Conservation (phyloP, 495 filamentous ascomycete genomes). For the Zalerion maritima region DNA sequence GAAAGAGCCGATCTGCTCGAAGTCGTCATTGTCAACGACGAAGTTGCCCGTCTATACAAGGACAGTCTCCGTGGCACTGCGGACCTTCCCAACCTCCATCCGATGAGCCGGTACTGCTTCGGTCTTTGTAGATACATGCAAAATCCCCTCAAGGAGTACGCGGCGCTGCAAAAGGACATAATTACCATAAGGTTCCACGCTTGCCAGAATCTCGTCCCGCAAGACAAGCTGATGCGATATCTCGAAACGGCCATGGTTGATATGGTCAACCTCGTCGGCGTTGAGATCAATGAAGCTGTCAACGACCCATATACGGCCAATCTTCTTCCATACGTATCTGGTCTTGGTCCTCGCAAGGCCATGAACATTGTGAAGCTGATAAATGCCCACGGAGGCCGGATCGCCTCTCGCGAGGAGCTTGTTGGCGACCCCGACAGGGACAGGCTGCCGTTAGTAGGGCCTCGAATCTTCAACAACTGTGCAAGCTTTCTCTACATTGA, state of each 20-base stretch:
- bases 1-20: constrained; percentile 64
- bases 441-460: constrained; percentile 63
- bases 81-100: constrained; percentile 65
- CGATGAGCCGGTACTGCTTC: constrained; percentile 75
- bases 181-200: constrained; percentile 75
- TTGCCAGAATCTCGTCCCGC: constrained; percentile 73
- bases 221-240: constrained; percentile 69
- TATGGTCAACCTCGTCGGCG: constrained; percentile 92
- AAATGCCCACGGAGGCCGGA: constrained; percentile 70
- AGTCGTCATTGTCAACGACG: constrained; percentile 85
- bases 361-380: constrained; percentile 77
- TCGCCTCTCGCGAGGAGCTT: constrained; percentile 69
- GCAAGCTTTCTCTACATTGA: constrained; percentile 88
- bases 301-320: constrained; percentile 64
- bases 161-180: constrained; percentile 75
- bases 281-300: constrained; percentile 86
- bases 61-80: constrained; percentile 65
- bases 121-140: constrained; percentile 82
- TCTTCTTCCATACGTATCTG: constrained; percentile 80
- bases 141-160: constrained; percentile 90
- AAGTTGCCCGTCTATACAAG: constrained; percentile 87
- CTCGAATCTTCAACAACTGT: constrained; percentile 87
- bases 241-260: constrained; percentile 92
- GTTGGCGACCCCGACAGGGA: constrained; percentile 71
- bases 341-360: constrained; percentile 86